Percentiles rank a stretch among this genome's conserved stretches.
Conservation (phyloP, 106 monocot genomes). For the Phalaenopsis equestris region DNA sequence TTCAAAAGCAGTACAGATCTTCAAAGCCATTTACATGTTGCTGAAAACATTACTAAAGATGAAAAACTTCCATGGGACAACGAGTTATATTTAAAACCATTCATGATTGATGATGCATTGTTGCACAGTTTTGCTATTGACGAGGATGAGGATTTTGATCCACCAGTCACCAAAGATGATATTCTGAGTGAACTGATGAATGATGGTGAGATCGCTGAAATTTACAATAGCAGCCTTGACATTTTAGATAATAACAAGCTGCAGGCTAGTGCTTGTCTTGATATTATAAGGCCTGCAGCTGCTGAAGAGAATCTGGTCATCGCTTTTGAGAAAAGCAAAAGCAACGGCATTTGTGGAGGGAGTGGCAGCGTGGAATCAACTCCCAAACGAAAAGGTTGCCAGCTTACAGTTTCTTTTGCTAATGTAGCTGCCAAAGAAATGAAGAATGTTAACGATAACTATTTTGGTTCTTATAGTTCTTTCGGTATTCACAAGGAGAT, state of each 20-base stretch:
- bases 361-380: conserved; percentile 5
- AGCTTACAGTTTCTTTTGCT: conserved; percentile 43
- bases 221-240: conserved; percentile 8
- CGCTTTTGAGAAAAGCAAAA: conserved; percentile 7
- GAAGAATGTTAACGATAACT: conserved; percentile 61
- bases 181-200: conserved; percentile 32
- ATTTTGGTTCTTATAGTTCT: conserved; percentile 88
- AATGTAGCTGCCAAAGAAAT: conserved; percentile 53
- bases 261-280: conserved; percentile 8
- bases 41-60: conserved; percentile 16
- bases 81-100: conserved; percentile 79
- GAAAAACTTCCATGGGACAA: conserved; percentile 48
- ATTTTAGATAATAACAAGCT: conserved; percentile 6
- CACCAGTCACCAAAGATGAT: conserved; percentile 28
- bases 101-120: conserved; percentile 66
- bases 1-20: conserved; percentile 36
- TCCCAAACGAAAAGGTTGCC: conserved; percentile 25
- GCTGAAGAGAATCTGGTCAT: neutral
- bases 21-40: conserved; percentile 39
- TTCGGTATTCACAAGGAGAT: conserved; percentile 97
- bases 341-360: conserved; percentile 10
- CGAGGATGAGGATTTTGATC: conserved; percentile 47
- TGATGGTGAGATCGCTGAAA: conserved; percentile 15
- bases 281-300: neutral
- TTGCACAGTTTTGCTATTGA: conserved; percentile 58